Base-by-base conservation (phyloP, 164 flowering plant genomes). In the Euptelea pleiosperma region DNA sequence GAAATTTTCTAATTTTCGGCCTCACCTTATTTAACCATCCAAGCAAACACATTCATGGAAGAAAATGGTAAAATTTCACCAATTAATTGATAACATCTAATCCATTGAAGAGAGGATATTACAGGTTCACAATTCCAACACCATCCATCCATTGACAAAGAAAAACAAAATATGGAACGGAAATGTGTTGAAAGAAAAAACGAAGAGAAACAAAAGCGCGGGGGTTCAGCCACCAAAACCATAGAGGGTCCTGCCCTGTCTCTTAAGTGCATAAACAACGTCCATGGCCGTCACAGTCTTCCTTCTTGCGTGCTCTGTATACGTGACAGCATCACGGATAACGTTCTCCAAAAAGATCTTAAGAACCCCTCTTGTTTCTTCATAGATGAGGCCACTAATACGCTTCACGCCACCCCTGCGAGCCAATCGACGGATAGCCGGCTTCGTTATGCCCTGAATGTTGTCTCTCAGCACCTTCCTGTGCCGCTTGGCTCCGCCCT, bases 261-360 rank as follows among this genome's bases (percentile, higher is more conserved):
- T n/a, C n/a, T n/a, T n/a, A 16, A 43, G 58, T 6, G 52, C 58
- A 30, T 51, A 61, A 6, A 52, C 65, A 28, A 61, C 65, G 18
- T 51, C 65, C 57, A 61, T 41, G 26, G 58, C 58, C 8, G 52
- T 53, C 21, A 62, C 58, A 8, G 58, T 53, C 65, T 59, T 59
- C 34, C 62, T 46, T 29, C 62, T 46, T 0, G 58, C 58, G 11
- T 61, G 58, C 51, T 52, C 53, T 0, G 66, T 62, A 43, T 62
- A 62, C 6, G 65, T 62, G 7, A 62, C 65, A 11, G 65, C 65
- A 41, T 62, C 65, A 15, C 65, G 58, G 35, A 62, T 62, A 8
- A 62, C 65, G 15, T 62, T 62, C 24, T 62, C 65, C n/a, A 62
- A 40, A 33, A 62, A 62, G 58, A 62, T 53, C 53, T 62, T 62